Evolutionary conservation across 257 asterid species (phyloP), one percentile per base, ranked within the genome.

Genomic region (Coffea eugenioides): DNA sequence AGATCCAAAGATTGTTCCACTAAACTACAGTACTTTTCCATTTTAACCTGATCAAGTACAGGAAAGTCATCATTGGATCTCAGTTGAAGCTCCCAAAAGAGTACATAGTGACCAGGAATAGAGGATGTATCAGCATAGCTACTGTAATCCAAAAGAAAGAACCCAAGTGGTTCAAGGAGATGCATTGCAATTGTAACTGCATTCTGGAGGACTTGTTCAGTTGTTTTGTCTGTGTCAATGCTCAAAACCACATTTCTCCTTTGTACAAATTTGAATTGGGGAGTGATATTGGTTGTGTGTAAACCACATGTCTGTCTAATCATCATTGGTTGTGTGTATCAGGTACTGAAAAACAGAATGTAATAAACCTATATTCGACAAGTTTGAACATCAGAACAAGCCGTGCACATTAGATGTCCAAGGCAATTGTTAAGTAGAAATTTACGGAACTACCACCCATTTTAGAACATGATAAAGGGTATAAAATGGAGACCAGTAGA

Each of bases 51-150:
- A 8, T 75, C 80, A 54, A 80, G 13, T 13, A 48, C 27, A 3
- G 12, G 41, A 56, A 27, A 0, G 5, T 5, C 43, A 12, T 0
- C 77, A 23, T 65, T 70, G n/a, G 3, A 16, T 15, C 27, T 27
- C n/a, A 8, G 2, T 34, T 49, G 79, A 73, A 74, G 62, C 69
- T 80, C 83, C 76, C 80, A 80, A 15, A 80, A 80, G 5, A 80
- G 83, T 3, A 80, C 80, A 41, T 80, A 74, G 62, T 80, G 83
- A 5, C 83, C 76, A 5, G 80, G 76, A 20, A 52, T 34, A 0
- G 75, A 49, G 10, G 69, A 31, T 66, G 67, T 39, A 34, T 80
- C 83, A 0, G 54, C 68, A 59, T 67, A 74, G 64, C 83, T 80
- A 1, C 69, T 80, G 49, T 49, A 74, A 11, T 80, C 70, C 5